phyloP scores from a whole-genome alignment of 805 yeast genomes.

The Yamadazyma phyllophila region DNA sequence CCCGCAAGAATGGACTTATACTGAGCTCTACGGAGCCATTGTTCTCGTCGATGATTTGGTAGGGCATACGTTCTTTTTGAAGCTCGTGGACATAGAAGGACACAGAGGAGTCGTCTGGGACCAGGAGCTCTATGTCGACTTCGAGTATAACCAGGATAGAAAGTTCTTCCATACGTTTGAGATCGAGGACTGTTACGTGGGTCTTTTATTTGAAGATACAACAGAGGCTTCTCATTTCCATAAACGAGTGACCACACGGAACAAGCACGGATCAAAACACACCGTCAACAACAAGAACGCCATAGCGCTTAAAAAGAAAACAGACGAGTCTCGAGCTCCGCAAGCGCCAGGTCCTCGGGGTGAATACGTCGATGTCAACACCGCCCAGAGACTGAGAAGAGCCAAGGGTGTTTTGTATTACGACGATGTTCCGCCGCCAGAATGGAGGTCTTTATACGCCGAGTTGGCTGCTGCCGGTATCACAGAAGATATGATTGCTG shows the following conservation, averaged over 20 bases:
- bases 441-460: conserved; percentile 73
- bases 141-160: conserved; percentile 89
- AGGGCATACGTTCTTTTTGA: conserved; percentile 90
- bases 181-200: conserved; percentile 83
- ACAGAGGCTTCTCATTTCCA: conserved; percentile 82
- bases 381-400: conserved; percentile 56
- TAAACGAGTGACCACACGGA: conserved; percentile 71
- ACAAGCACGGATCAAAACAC: conserved; percentile 82
- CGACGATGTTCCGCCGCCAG: conserved; percentile 78
- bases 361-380: conserved; percentile 45
- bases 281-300: conserved; percentile 88
- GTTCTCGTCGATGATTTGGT: conserved; percentile 87
- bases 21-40: conserved; percentile 87
- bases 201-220: conserved; percentile 85
- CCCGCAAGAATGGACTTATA: conserved; percentile 75
- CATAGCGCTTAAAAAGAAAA: conserved; percentile 62
- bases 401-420: conserved; percentile 63
- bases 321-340: conserved; percentile 29
- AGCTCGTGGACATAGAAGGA: conserved; percentile 81
- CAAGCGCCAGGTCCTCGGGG: conserved; percentile 64
- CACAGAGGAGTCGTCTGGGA: conserved; percentile 93
- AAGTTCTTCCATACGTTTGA: conserved; percentile 95
- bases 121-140: conserved; percentile 87
- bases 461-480: conserved; percentile 79
- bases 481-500: conserved; percentile 85